Evolutionary conservation across 129 eudicot genomes (phyloP), one percentile per base, ranked within the genome.

Genomic region (Pseudognaphalium luteoalbum): DNA sequence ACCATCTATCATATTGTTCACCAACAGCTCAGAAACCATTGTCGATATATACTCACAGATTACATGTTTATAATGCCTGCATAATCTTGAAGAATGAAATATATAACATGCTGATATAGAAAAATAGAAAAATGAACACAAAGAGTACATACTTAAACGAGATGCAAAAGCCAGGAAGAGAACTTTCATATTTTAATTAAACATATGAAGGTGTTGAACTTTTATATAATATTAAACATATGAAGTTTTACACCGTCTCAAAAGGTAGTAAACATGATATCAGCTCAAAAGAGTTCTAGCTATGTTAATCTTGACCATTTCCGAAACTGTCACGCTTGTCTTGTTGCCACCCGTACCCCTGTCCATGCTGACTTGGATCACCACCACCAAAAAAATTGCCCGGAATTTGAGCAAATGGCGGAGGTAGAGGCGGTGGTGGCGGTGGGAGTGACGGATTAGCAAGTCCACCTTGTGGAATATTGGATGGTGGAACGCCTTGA

Each of bases 341-440:
- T 60, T 75, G 81, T 67, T 81, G 90, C 90, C 90, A 83, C 57
- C 85, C 81, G 2, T 84, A 84, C 62, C 87, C 86, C 21, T 68
- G 86, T 44, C 84, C 86, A 50, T 83, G 89, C 20, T 64, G 83
- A 56, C 70, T 80, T 33, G 74, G 75, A 29, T 83, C 93, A 76
- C 82, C 91, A 83, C 83, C 83, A 5, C 86, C 78, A 66, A 19
- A 83, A 63, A 70, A 76, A 39, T 72, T 68, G 19, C 83, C 86
- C 35, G 84, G 77, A 68, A 37, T 54, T 25, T 76, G 74, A 21
- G 72, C 70, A 9, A 64, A 34, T 54, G 82, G 85, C 1, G 81
- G 74, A 19, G 84, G 79, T 51, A 80, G 81, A 19, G 70, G 25
- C 10, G 85, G 83, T 0, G 81, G 91, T 59, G 87, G 82, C 17